Base-by-base conservation (phyloP, 495 filamentous ascomycete genomes). In the Podospora australis region DNA sequence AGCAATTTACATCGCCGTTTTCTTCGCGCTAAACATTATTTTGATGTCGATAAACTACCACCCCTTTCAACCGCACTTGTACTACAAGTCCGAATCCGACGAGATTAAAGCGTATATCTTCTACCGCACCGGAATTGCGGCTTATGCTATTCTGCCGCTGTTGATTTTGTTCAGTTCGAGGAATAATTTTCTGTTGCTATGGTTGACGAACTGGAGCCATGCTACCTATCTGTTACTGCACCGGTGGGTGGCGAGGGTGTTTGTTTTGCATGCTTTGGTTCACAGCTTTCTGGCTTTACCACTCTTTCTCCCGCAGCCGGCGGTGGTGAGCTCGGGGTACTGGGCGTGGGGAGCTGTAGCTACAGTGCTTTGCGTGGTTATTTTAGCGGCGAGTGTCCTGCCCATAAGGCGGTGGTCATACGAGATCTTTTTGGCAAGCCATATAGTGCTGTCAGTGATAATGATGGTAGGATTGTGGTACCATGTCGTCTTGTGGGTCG, bases 171-270 rank as follows among this genome's bases (percentile, higher is more conserved):
- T 63, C 48, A 44, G 65, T 0, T 44, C 54, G 0, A 52, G 74
- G 8, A 76, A 78, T 52, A 75, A 76, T 53, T 19, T 74, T 10
- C 65, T 78, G 1, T 57, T 75, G 4, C 40, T 43, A 6, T 70
- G 59, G 57, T 26, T 74, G 2, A 73, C 71, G 3, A 64, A 72
- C 52, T 76, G 72, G 73, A 58, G 60, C 7, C 65, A 74, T 42
- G 57, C 60, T 9, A 78, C 73, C 0, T 77, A 58, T 43, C 11
- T 74, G 6, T 48, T 75, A 0, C 52, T 74, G 0, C 74, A 78
- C 47, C 70, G 70, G n/a, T 78, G 70, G 70, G 56, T 73, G 3
- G 74, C 70, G 9, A 52, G 61, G 9, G 39, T 78, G 16, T 65
- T 54, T 38, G 48, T 60, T 5, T 1, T 73, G 6, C 61, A 74